These are phyloP conservation scores for Cordyceps cateniannulata DNA, from an alignment of 2,329 filamentous ascomycete species.

Conservation along the genomic window DNA sequence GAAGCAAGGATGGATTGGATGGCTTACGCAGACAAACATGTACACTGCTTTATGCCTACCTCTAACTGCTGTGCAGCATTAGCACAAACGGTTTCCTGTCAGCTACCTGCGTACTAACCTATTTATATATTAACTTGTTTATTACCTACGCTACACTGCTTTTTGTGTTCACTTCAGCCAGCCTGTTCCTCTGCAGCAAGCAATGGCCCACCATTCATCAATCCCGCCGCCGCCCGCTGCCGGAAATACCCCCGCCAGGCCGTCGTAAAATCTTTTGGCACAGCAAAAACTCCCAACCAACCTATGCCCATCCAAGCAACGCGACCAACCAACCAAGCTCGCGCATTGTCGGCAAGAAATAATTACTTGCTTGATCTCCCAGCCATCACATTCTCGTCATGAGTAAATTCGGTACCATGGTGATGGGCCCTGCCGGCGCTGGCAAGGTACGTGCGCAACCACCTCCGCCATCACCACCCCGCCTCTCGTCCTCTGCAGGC, in stretches of 20 bases:
- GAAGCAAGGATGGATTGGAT: background rate
- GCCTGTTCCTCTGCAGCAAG: background rate
- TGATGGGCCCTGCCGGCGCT: constrained; percentile 93
- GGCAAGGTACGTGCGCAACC: constrained; percentile 59
- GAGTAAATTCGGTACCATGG: constrained; percentile 91
- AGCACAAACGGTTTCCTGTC: background rate
- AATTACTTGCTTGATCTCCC: background rate
- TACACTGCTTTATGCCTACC: background rate
- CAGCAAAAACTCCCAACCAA: background rate
- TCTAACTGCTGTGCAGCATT: background rate
- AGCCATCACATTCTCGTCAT: constrained; percentile 37
- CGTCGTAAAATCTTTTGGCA: constrained; percentile 5
- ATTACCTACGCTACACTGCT: no score
- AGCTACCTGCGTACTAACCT: background rate
- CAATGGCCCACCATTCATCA: background rate
- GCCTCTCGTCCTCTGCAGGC: background rate
- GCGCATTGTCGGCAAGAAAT: background rate
- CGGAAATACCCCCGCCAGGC: background rate
- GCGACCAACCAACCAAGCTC: background rate
- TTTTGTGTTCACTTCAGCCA: background rate
- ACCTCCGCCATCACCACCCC: background rate
- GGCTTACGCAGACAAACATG: background rate
- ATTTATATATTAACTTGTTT: no score
- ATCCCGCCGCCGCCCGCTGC: background rate
- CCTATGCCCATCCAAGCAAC: background rate